Evolutionary conservation across 2,329 filamentous ascomycete genomes (phyloP), one percentile per base, ranked within the genome.

Genomic region (Claviceps pazoutovae): DNA sequence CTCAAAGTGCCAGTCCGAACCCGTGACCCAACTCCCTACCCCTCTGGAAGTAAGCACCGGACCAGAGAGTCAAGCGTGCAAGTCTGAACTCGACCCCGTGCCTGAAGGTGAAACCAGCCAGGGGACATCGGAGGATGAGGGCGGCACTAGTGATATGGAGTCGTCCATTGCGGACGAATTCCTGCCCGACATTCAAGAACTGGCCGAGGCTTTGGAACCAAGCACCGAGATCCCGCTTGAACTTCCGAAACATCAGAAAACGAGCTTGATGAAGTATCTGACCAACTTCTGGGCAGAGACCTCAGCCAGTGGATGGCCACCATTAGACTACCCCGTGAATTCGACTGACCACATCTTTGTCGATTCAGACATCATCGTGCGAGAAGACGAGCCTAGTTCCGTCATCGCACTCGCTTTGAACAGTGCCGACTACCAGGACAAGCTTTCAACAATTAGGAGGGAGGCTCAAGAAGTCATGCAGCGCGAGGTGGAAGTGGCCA

Each of bases 231-330:
- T 82, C 23, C 75, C 78, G 0, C 68, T 86, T 9, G 88, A 95
- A 59, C 75, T 98, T 13, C 88, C 89, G 1, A 95, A 88, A 61
- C 88, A 97, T 62, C 88, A 96, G 63, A 93, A 91, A 66, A 90
- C 83, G 53, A 96, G 89, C 46, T 73, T 97, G 57, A 85, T 98
- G 80, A 95, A 94, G 64, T 89, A 96, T 72, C 75, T 98, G 46
- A 93, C 89, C 16, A 96, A 91, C 61, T 98, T 98, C 67, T 98
- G 93, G 93, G 94, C 93, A 2, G 94, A 98, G 68, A 82, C 93
- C 50, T 97, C 93, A 47, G 88, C 94, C 23, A 96, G 89, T 65
- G 90, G 91, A 39, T 98, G 93, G 93, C 79, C 85, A 5, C 80
- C 85, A 21, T 76, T 98, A 19, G 93, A 98, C 51, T 98, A 98